Evolutionary conservation across 2,329 filamentous ascomycete species (phyloP).

Genomic region (Ophiostoma triangulosporum): DNA sequence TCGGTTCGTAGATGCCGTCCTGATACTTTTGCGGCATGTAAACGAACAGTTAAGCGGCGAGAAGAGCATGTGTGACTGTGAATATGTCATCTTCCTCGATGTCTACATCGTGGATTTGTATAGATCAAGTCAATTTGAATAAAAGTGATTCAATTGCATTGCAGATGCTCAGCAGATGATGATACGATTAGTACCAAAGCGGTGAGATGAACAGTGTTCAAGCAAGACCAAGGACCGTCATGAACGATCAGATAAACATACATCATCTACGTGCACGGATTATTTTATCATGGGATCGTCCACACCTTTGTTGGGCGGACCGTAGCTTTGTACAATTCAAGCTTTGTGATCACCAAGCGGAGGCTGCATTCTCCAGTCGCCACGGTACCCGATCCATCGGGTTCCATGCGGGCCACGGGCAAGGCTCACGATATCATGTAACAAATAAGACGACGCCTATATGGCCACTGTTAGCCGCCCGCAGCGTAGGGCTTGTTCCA

Average conservation of each 20-base stretch:
- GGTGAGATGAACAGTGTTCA: background rate
- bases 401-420: conserved; percentile 26
- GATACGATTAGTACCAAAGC: no score
- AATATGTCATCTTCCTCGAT: background rate
- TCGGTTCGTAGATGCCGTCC: background rate
- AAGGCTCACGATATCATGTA: conserved; percentile 14
- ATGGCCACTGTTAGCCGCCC: conserved; percentile 8
- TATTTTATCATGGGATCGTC: background rate
- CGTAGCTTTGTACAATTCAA: background rate
- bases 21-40: background rate
- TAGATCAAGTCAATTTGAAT: no score
- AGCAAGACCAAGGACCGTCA: background rate
- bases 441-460: conserved; percentile 10
- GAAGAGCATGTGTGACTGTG: background rate
- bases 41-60: background rate
- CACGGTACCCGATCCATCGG: conserved; percentile 27
- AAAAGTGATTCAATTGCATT: no score
- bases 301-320: background rate
- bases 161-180: no score
- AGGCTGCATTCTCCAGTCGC: conserved; percentile 22
- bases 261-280: no score
- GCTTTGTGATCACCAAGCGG: background rate
- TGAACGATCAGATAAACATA: background rate
- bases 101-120: no score
- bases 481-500: conserved; percentile 14